Evolutionary conservation across 176 grass and related monocot species (phyloP).

Genomic region (Musa troglodytarum): DNA sequence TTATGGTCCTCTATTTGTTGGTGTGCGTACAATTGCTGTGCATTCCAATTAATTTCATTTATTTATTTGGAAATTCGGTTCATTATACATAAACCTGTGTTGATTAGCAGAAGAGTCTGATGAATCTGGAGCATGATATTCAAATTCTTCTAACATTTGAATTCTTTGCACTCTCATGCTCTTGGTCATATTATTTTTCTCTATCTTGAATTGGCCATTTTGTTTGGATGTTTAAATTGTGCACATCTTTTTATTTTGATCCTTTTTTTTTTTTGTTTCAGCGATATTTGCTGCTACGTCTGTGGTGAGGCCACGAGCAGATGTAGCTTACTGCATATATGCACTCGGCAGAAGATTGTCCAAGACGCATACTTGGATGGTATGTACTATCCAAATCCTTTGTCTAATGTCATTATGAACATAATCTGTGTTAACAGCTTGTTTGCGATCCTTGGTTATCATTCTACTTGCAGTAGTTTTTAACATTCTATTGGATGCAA

Average conservation of each 20-base stretch:
- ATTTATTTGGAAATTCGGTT: not conserved
- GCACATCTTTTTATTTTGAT: not conserved
- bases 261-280: constrained; percentile 26
- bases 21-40: not conserved
- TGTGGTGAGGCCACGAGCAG: constrained; percentile 46
- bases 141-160: not conserved
- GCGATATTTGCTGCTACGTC: constrained; percentile 66
- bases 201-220: not conserved
- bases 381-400: constrained; percentile 28
- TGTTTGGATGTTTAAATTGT: not conserved
- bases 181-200: not conserved
- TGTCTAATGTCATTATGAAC: not conserved
- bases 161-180: not conserved
- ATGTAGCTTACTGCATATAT: constrained; percentile 84
- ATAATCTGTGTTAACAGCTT: not conserved
- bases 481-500: not conserved
- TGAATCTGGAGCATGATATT: no score
- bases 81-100: not conserved
- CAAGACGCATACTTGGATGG: constrained; percentile 92
- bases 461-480: not conserved
- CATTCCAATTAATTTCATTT: not conserved
- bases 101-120: not conserved
- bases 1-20: not conserved
- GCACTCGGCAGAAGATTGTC: constrained; percentile 63
- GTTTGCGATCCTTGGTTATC: not conserved